Evolutionary conservation across 176 grass and related monocot genomes (phyloP).

Genomic region (Eremochloa ophiuroides): DNA sequence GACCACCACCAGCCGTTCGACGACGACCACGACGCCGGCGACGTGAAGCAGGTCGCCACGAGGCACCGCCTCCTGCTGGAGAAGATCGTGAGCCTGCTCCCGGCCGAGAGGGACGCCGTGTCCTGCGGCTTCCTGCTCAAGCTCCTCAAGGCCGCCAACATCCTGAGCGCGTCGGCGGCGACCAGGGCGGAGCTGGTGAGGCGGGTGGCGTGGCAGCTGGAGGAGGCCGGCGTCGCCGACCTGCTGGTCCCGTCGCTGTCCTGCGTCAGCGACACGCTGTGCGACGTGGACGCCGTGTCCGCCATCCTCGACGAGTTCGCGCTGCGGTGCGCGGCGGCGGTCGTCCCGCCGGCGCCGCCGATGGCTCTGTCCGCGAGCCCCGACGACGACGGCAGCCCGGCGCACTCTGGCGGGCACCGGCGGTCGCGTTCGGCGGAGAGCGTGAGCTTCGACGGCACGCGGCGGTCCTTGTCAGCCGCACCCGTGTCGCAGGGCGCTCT

Average conservation of each 20-base stretch:
- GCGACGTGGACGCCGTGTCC: conserved; percentile 65
- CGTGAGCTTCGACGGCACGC: conserved; percentile 70
- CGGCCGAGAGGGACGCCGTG: conserved; percentile 59
- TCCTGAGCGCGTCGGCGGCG: conserved; percentile 50
- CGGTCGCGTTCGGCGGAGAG: conserved; percentile 78
- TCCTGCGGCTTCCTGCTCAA: conserved; percentile 76
- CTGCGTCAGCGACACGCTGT: conserved; percentile 39
- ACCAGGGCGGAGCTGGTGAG: conserved; percentile 60
- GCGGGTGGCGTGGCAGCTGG: conserved; percentile 66
- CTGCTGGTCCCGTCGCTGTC: conserved; percentile 67
- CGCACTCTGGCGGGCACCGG: conserved; percentile 42
- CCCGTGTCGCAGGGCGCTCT: conserved; percentile 64
- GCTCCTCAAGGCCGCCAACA: conserved; percentile 79
- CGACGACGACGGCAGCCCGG: conserved; percentile 41
- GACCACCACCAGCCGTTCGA: conserved; percentile 31
- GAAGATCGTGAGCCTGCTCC: conserved; percentile 83
- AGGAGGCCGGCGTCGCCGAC: conserved; percentile 65
- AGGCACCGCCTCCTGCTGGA: conserved; percentile 68
- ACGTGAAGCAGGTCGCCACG: conserved; percentile 39
- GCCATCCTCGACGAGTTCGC: conserved; percentile 77
- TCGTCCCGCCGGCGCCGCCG: background rate
- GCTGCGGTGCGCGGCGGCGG: conserved; percentile 50
- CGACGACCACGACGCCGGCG: background rate
- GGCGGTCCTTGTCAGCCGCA: conserved; percentile 60
- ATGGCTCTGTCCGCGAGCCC: conserved; percentile 31